phyloP scores from a whole-genome alignment of 768 basidiomycete genomes.

The Kwoniella sp. region DNA sequence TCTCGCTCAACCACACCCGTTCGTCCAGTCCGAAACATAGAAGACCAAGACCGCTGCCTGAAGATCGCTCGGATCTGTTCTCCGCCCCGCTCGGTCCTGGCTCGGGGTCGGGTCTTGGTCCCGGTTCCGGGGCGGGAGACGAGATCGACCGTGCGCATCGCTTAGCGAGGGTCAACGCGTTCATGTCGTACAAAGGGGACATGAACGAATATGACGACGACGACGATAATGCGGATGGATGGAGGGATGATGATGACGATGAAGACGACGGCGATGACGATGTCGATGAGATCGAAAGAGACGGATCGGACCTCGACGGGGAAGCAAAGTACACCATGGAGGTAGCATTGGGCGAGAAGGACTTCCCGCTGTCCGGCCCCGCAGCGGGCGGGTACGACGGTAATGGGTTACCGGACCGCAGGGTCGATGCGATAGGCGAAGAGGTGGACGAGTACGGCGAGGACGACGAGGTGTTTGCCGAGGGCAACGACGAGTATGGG shows the following conservation, averaged over 20 bases:
- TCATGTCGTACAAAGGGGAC: constrained; percentile 34
- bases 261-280: constrained; percentile 21
- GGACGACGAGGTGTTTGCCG: constrained; percentile 35
- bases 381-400: constrained; percentile 18
- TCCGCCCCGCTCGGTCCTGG: no score
- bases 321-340: constrained; percentile 21
- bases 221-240: constrained; percentile 15
- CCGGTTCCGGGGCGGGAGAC: constrained; percentile 19
- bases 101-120: no score
- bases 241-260: constrained; percentile 13
- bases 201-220: constrained; percentile 12
- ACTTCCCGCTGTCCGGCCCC: constrained; percentile 6
- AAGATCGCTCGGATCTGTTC: not conserved
- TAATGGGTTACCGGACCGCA: constrained; percentile 2
- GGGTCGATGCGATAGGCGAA: constrained; percentile 20
- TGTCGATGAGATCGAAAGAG: not conserved
- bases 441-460: constrained; percentile 35
- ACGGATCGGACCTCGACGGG: constrained; percentile 1
- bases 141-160: constrained; percentile 33
- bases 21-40: constrained; percentile 1
- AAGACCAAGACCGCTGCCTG: not conserved
- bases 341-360: constrained; percentile 8
- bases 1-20: constrained; percentile 21
- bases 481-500: constrained; percentile 37
- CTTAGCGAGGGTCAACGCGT: constrained; percentile 30